These are phyloP conservation scores for Blastocystis sp. DNA, from an alignment of 352 stramenopile species.

Conservation along the genomic window DNA sequence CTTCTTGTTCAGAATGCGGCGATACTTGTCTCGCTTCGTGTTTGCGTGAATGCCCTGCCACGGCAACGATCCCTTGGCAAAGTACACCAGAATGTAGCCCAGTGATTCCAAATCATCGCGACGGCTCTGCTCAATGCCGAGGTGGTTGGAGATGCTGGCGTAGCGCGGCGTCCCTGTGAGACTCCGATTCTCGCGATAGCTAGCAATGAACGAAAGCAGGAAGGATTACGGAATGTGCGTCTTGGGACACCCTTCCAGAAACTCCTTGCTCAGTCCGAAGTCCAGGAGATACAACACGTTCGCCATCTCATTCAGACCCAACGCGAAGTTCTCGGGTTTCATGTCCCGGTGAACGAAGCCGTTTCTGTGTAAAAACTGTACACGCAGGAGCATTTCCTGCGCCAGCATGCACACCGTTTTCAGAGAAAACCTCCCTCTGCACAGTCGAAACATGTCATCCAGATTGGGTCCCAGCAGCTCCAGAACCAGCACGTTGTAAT, in stretches of 20 bases:
- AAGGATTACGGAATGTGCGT: conserved; percentile 83
- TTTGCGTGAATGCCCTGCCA: conserved; percentile 90
- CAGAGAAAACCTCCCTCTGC: conserved; percentile 81
- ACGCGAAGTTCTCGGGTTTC: conserved; percentile 92
- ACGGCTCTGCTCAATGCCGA: conserved; percentile 86
- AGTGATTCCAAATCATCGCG: conserved; percentile 88
- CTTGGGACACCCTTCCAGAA: conserved; percentile 84
- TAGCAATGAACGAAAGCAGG: not conserved
- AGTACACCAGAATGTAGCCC: conserved; percentile 89
- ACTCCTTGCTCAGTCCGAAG: conserved; percentile 89
- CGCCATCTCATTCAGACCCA: conserved; percentile 82
- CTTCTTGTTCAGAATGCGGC: conserved; percentile 89
- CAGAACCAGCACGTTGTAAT: conserved; percentile 99
- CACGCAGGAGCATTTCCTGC: conserved; percentile 82
- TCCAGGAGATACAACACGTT: conserved; percentile 91
- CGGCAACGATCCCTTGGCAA: conserved; percentile 82
- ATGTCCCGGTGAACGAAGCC: conserved; percentile 90
- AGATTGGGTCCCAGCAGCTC: conserved; percentile 93
- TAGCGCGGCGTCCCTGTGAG: conserved; percentile 87
- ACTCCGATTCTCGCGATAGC: conserved; percentile 84
- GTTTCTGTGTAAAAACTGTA: conserved; percentile 91
- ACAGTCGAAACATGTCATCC: conserved; percentile 90
- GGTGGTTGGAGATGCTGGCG: conserved; percentile 87
- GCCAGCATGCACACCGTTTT: conserved; percentile 90
- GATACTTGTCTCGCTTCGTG: conserved; percentile 92